phyloP scores from a whole-genome alignment of 371 early-diverging fungal species.

The Syncephalastrum sp. region DNA sequence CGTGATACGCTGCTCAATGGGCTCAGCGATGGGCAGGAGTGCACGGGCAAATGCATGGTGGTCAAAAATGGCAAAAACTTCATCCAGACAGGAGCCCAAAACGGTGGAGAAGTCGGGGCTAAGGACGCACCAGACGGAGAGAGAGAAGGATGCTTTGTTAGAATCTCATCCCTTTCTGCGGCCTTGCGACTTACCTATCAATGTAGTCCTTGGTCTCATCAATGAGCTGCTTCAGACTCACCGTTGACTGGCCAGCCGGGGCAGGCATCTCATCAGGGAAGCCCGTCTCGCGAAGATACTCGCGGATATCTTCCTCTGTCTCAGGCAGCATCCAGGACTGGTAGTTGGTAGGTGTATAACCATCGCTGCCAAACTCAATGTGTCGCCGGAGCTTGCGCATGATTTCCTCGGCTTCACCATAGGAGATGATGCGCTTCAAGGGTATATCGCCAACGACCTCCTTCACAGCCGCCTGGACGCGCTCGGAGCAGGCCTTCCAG shows the following conservation, averaged over 20 bases:
- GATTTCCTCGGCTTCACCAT: slow-evolving; percentile 29
- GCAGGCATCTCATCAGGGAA: slow-evolving; percentile 20
- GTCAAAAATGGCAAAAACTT: slow-evolving; percentile 59
- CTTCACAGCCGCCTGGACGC: slow-evolving; percentile 68
- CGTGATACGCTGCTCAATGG: slow-evolving; percentile 19
- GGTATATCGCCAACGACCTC: slow-evolving; percentile 54
- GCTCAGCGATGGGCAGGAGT: slow-evolving; percentile 22
- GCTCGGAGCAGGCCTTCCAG: slow-evolving; percentile 70
- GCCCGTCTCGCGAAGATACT: slow-evolving; percentile 64
- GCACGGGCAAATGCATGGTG: slow-evolving; percentile 36
- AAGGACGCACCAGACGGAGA: not conserved
- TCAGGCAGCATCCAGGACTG: slow-evolving; percentile 69
- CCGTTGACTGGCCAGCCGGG: slow-evolving; percentile 23
- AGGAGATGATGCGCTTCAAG: slow-evolving; percentile 29
- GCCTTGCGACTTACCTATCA: slow-evolving; percentile 52
- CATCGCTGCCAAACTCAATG: slow-evolving; percentile 35
- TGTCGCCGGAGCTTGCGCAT: slow-evolving; percentile 24
- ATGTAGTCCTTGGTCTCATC: slow-evolving; percentile 84
- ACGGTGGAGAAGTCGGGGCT: slow-evolving; percentile 67
- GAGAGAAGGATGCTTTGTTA: too few species aligned
- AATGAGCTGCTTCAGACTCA: slow-evolving; percentile 58
- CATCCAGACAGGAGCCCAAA: slow-evolving; percentile 50
- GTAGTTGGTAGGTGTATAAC: slow-evolving; percentile 37
- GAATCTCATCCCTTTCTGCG: too few species aligned
- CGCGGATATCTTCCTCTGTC: slow-evolving; percentile 55